phyloP scores from a whole-genome alignment of 2,329 filamentous ascomycete species.

The Nemania sp. region DNA sequence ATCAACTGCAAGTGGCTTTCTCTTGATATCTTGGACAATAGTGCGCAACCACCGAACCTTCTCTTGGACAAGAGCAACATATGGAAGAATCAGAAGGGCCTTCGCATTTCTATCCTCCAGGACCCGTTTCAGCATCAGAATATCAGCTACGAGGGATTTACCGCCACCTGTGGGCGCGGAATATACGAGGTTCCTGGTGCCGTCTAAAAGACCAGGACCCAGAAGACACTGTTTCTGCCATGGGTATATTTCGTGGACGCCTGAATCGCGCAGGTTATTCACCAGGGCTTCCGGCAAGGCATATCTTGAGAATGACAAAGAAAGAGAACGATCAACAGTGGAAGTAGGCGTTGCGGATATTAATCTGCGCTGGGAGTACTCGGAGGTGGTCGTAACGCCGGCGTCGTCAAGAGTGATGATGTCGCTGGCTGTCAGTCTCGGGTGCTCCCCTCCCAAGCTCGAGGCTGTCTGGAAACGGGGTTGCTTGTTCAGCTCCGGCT shows the following conservation, averaged over 20 bases:
- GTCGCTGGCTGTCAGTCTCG: conserved; percentile 48
- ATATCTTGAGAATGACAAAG: conserved; percentile 66
- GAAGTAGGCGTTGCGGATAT: conserved; percentile 59
- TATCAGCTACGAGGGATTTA: conserved; percentile 74
- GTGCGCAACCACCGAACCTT: conserved; percentile 75
- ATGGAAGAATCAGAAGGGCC: conserved; percentile 74
- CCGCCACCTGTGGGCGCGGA: conserved; percentile 79
- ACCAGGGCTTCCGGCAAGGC: conserved; percentile 64
- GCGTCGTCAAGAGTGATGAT: conserved; percentile 47
- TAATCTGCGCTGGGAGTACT: conserved; percentile 61
- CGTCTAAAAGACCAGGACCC: conserved; percentile 66
- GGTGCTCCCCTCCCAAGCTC: conserved; percentile 23
- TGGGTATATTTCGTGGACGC: conserved; percentile 75
- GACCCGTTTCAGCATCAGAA: conserved; percentile 74
- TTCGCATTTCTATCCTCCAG: conserved; percentile 67
- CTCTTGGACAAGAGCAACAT: conserved; percentile 79
- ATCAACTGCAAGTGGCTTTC: conserved; percentile 42
- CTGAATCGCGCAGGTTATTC: conserved; percentile 66
- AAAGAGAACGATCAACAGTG: conserved; percentile 59
- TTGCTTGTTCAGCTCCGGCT: conserved; percentile 35
- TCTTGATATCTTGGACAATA: conserved; percentile 63
- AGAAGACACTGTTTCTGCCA: conserved; percentile 79
- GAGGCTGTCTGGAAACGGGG: conserved; percentile 34
- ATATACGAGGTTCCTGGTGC: conserved; percentile 74
- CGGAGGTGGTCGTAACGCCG: conserved; percentile 43